Evolutionary conservation across 2,329 filamentous ascomycete species (phyloP), one percentile per base, ranked within the genome.

Genomic region (Plectosphaerella sp.): DNA sequence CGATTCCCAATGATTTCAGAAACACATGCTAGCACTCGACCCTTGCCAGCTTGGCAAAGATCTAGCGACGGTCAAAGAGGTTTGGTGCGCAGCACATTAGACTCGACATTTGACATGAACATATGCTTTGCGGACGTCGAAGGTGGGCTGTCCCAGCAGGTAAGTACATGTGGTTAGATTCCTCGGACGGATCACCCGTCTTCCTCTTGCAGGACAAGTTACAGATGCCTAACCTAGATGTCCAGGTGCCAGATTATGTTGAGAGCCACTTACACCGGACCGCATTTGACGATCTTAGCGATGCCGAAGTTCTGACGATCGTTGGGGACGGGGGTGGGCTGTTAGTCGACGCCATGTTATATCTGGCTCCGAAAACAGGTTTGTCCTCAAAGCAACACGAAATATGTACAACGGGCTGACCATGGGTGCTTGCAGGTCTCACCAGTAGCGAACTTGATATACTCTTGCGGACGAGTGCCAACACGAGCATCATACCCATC

Each of bases 41-140:
- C 93, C 37, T 95, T 93, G 67, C 92, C 93, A 1, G 76, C 85
- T 52, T 97, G 94, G 94, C 95, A 89, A 87, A 86, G 86, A 14
- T 88, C 94, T 62, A 6, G 10, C 11, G 18, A 18, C n/a, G 16
- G 5, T 4, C n/a, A 7, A 7, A 4, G 16, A 18, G 16, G 18
- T 11, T 20, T 9, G 62, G 79, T 87, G 9, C 16, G 47, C 6
- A 41, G 46, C 62, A 73, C 83, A 49, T 84, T 85, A 8, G 91
- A 94, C 57, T 80, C 84, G 20, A 81, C 97, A 39, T 73, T 97
- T 45, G 93, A 97, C 64, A 83, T 93, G 28, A 99, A 99, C 64
- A 72, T 99, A 5, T 96, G 91, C 67, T 97, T 99, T 64, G 85
- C 97, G 53, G 93, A 97, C 70, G 93, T 89, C 2, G 83, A 87